Evolutionary conservation across 1,284 basidiomycete species (phyloP).

Genomic region (Takashimella koratensis): DNA sequence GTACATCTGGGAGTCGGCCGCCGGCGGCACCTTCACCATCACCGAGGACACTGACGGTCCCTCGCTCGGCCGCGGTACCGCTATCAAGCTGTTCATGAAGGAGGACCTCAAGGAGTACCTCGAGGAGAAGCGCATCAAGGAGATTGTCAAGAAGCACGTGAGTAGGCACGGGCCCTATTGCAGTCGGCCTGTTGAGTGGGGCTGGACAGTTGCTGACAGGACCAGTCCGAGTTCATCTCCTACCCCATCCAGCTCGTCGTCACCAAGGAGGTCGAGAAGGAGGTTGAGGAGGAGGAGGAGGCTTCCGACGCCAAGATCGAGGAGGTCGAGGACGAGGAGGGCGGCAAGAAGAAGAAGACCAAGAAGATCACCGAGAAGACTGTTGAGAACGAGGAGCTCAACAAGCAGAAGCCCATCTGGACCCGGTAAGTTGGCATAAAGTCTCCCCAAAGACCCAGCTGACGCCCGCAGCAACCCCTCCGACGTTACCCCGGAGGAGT

Average conservation of each 20-base stretch:
- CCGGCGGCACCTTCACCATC: constrained; percentile 99
- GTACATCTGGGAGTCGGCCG: constrained; percentile 99
- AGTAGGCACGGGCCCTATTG: no score
- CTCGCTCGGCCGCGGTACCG: constrained; percentile 88
- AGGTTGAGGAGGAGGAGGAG: constrained; percentile 75
- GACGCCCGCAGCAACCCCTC: constrained; percentile 66
- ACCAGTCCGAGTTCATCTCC: constrained; percentile 93
- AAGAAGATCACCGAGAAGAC: constrained; percentile 94
- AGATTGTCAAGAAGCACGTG: constrained; percentile 98
- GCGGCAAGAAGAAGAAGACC: constrained; percentile 75
- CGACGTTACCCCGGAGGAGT: constrained; percentile 91
- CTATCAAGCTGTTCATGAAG: constrained; percentile 94
- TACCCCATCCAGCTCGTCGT: constrained; percentile 99
- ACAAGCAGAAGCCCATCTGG: constrained; percentile 99
- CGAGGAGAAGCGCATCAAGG: constrained; percentile 99
- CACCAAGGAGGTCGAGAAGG: constrained; percentile 99
- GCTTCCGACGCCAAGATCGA: constrained; percentile 70
- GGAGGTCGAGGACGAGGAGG: constrained; percentile 73
- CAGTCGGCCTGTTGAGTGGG: no score
- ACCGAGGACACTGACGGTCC: constrained; percentile 87
- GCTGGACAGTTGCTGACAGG: no score
- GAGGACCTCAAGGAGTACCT: constrained; percentile 99
- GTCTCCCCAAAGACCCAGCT: neutral
- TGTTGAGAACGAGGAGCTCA: constrained; percentile 93
- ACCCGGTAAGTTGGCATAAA: constrained; percentile 56